Evolutionary conservation across 139 green algal genomes (phyloP), one percentile per base, ranked within the genome.

Genomic region (Chlamydomonas schloesseri): DNA sequence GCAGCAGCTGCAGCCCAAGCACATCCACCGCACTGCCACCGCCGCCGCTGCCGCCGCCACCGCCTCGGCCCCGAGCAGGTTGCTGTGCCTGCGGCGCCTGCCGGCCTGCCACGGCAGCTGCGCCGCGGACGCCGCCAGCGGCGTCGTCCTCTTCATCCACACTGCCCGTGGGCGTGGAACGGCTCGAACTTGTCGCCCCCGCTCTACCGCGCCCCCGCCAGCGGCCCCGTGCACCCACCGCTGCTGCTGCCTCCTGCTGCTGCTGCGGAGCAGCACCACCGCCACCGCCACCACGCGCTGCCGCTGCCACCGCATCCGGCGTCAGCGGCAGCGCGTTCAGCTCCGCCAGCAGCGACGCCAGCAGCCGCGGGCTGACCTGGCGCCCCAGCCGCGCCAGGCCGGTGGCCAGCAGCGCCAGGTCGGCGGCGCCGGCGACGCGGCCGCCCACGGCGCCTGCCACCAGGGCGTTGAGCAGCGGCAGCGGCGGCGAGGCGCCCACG

Each of bases 401-500:
- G 13, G 15, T 34, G 64, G 68, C 78, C 24, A 84, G 23, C n/a
- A 14, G 29, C 9, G 78, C 78, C 65, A 84, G 64, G 46, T 84
- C 78, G 8, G 6, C 18, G 2, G 65, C 10, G 23, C 24, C 36
- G 46, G 64, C 14, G n/a, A 29, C 21, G 1, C 65, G 46, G 9
- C 65, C n/a, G 21, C 20, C 26, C 80, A 78, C 68, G 23, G 68
- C 80, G 4, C 68, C 68, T 14, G 33, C 68, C 68, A 79, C 80
- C 50, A 86, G 80, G 6, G 50, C 24, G 80, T 86, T 86, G 68
- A 86, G 50, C 68, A 86, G 53, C 60, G 68, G 37, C 64, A 86
- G 68, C 2, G 68, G 53, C 3, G 80, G 80, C 13, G 10, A 0
- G 34, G 10, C 57, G 68, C 68, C 68, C 68, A 78, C 11, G 15